Evolutionary conservation across 2,329 filamentous ascomycete species (phyloP).

Genomic region (Hypoxylon sp.): DNA sequence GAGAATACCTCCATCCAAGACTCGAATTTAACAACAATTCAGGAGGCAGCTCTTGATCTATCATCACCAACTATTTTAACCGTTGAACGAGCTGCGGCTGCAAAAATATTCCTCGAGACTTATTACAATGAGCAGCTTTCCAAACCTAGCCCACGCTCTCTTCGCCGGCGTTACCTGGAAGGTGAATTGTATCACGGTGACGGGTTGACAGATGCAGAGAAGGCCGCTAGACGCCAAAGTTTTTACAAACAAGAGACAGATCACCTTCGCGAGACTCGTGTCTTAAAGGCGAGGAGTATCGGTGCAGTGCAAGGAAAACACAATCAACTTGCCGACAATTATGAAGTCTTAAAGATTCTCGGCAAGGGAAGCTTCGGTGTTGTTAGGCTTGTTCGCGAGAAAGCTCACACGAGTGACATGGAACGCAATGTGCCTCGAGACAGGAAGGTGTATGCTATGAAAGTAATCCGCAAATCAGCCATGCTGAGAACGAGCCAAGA

Average conservation of each 20-base stretch:
- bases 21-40: conserved; percentile 52
- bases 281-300: conserved; percentile 74
- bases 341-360: conserved; percentile 84
- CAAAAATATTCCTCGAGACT: conserved; percentile 89
- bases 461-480: conserved; percentile 92
- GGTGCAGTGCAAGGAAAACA: conserved; percentile 58
- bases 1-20: conserved; percentile 49
- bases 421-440: conserved; percentile 42
- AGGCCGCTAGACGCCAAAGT: conserved; percentile 65
- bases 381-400: conserved; percentile 86
- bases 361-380: conserved; percentile 97
- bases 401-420: conserved; percentile 52
- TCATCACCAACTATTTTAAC: conserved; percentile 65
- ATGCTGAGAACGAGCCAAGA: conserved; percentile 95
- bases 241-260: conserved; percentile 80
- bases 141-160: conserved; percentile 69
- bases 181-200: conserved; percentile 70
- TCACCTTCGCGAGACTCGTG: conserved; percentile 80
- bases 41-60: conserved; percentile 54
- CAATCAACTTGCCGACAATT: conserved; percentile 73
- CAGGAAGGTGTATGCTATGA: conserved; percentile 90
- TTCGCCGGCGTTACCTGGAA: conserved; percentile 75
- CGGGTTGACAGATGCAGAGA: conserved; percentile 69
- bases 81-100: conserved; percentile 82
- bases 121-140: conserved; percentile 81